A percentile compares a stretch with the other conserved stretches of the same genome.
phyloP scores from a whole-genome alignment of 495 filamentous ascomycete genomes.

The Penicillium maclennaniae region DNA sequence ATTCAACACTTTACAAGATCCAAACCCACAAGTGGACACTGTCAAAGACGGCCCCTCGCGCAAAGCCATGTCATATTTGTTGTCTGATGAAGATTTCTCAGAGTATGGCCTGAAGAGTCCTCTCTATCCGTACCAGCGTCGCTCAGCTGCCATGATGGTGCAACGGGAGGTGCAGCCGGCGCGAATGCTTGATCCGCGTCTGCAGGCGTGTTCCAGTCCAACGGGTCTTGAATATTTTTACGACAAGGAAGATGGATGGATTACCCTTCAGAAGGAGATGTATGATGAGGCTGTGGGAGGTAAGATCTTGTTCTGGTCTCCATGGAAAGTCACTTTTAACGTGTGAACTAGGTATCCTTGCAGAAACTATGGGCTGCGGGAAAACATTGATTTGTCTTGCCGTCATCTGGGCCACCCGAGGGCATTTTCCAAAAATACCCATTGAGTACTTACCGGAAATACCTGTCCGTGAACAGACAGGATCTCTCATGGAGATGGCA shows the following conservation, averaged over 20 bases:
- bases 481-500: constrained; percentile 64
- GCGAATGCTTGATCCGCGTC: constrained; percentile 67
- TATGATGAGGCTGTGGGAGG: constrained; percentile 79
- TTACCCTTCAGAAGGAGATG: constrained; percentile 57
- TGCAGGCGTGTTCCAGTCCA: constrained; percentile 55
- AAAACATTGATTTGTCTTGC: constrained; percentile 89
- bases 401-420: constrained; percentile 74
- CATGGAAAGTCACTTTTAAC: not conserved
- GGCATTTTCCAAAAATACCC: constrained; percentile 64
- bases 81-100: constrained; percentile 37
- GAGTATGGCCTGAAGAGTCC: constrained; percentile 61
- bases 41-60: constrained; percentile 54
- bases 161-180: constrained; percentile 69
- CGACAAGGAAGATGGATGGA: constrained; percentile 57
- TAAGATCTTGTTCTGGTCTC: constrained; percentile 8
- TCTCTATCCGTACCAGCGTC: constrained; percentile 75
- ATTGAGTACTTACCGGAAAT: constrained; percentile 47
- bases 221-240: constrained; percentile 65
- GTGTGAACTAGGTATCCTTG: constrained; percentile 33
- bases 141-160: constrained; percentile 81
- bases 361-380: constrained; percentile 67
- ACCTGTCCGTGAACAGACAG: constrained; percentile 42
- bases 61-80: constrained; percentile 59
- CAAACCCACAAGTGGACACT: constrained; percentile 50
- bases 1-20: constrained; percentile 81